Evolutionary conservation across 2,329 filamentous ascomycete genomes (phyloP).

Genomic region (Didymella sp.): DNA sequence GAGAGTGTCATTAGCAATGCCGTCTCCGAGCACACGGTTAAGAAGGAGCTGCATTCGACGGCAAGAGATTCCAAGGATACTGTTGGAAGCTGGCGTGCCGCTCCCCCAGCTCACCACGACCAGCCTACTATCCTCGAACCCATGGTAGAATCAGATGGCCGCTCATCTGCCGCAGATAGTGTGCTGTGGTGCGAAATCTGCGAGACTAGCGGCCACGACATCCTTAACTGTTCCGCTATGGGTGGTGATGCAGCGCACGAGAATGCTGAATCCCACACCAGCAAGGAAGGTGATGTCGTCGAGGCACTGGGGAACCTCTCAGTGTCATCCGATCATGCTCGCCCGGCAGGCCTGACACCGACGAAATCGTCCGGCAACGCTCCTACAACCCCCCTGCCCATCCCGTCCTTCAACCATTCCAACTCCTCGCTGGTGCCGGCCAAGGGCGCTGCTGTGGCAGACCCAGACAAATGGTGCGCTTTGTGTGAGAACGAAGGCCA

Average conservation of each 20-base stretch:
- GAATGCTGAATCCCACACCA: constrained; percentile 28
- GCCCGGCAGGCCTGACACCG: constrained; percentile 39
- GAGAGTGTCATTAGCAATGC: constrained; percentile 62
- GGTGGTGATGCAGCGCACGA: constrained; percentile 59
- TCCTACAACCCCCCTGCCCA: constrained; percentile 45
- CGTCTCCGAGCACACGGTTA: constrained; percentile 56
- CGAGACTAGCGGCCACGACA: constrained; percentile 89
- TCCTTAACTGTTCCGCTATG: constrained; percentile 92
- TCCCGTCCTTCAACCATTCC: constrained; percentile 39
- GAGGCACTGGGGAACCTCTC: constrained; percentile 45
- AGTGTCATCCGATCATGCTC: constrained; percentile 40
- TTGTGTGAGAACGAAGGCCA: constrained; percentile 96
- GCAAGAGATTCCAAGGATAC: constrained; percentile 72
- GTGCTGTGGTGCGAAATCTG: constrained; percentile 93
- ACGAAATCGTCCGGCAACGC: constrained; percentile 46
- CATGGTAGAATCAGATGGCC: constrained; percentile 72
- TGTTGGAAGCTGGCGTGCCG: constrained; percentile 62
- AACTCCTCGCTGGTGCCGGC: constrained; percentile 43
- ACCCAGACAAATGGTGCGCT: constrained; percentile 94
- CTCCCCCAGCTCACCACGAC: constrained; percentile 37
- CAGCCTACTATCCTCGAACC: constrained; percentile 64
- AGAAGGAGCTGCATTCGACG: constrained; percentile 61
- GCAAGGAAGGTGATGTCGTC: constrained; percentile 42
- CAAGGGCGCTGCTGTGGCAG: constrained; percentile 52
- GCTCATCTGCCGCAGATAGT: constrained; percentile 68